Conservation (phyloP, 768 basidiomycete genomes). For the Tubosaeta sp. region DNA sequence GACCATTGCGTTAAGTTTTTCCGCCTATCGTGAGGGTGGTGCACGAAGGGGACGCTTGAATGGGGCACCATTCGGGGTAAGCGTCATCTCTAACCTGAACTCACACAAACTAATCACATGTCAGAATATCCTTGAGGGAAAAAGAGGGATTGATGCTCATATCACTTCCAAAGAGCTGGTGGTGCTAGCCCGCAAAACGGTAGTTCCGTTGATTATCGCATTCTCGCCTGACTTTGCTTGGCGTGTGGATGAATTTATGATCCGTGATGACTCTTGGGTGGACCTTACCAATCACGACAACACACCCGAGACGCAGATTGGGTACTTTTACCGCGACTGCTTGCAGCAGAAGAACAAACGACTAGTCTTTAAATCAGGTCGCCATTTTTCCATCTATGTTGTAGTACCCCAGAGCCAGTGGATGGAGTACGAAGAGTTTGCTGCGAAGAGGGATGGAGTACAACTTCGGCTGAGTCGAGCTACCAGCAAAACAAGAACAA, state of each 20-base stretch:
- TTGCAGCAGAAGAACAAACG: no score
- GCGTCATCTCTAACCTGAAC: no score
- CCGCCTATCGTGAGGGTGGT: constrained; percentile 2
- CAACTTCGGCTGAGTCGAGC: no score
- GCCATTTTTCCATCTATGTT: no score
- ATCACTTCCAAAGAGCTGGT: neutral
- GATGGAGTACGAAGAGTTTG: no score
- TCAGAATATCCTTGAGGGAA: constrained; percentile 9
- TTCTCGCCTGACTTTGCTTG: constrained; percentile 3
- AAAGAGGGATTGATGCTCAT: constrained; percentile 5
- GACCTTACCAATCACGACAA: constrained; percentile 2
- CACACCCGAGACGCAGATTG: no score
- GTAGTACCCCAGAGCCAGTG: no score
- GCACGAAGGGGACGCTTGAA: neutral
- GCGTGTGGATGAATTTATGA: constrained; percentile 3
- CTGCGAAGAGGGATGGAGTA: no score
- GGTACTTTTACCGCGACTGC: constrained; percentile 7
- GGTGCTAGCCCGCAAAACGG: neutral
- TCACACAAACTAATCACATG: no score
- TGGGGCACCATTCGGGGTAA: constrained; percentile 5
- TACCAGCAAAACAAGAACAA: no score
- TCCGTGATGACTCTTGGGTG: constrained; percentile 2
- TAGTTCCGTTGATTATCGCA: neutral
- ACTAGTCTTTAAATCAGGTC: no score
- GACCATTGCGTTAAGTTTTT: constrained; percentile 1